A percentile compares a stretch with the other conserved stretches of the same genome.
Conservation (phyloP, 2,329 filamentous ascomycete genomes). For the Colletotrichum musicola region DNA sequence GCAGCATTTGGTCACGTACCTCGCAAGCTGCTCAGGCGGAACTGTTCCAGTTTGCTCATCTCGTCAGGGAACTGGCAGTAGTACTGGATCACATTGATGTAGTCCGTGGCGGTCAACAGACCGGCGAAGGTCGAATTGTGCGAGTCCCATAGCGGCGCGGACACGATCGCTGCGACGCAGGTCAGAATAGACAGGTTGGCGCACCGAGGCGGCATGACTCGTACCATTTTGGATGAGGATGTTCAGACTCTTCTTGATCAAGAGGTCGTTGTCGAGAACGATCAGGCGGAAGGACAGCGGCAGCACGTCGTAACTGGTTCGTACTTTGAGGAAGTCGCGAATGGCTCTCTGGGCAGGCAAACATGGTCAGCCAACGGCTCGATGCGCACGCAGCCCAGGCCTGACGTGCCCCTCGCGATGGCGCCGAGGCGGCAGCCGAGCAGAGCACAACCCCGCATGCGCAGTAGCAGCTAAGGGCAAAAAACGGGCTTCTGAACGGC, state of each 20-base stretch:
- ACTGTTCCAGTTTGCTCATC: conserved; percentile 90
- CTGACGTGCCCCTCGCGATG: conserved; percentile 24
- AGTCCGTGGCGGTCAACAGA: conserved; percentile 94
- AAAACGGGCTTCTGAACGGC: conserved; percentile 10
- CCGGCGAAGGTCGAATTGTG: conserved; percentile 93
- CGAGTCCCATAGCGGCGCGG: conserved; percentile 96
- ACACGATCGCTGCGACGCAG: conserved; percentile 83
- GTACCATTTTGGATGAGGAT: conserved; percentile 96
- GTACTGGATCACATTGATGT: conserved; percentile 98
- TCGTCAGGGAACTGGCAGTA: conserved; percentile 98
- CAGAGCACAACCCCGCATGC: conserved; percentile 35
- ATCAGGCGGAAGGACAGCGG: conserved; percentile 96
- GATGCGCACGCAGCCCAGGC: conserved; percentile 7
- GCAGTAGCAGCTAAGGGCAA: conserved; percentile 14
- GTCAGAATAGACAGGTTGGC: conserved; percentile 35
- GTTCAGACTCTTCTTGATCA: conserved; percentile 96
- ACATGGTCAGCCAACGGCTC: conserved; percentile 28
- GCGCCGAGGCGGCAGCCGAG: conserved; percentile 14
- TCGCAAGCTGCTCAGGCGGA: conserved; percentile 90
- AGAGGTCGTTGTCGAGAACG: conserved; percentile 91
- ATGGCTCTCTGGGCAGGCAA: conserved; percentile 77
- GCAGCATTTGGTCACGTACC: conserved; percentile 64
- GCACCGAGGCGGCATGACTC: conserved; percentile 38
- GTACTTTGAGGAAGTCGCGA: conserved; percentile 94
- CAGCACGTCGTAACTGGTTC: conserved; percentile 97